Conservation (phyloP, 257 asterid genomes). For the Przewalskia tangutica region DNA sequence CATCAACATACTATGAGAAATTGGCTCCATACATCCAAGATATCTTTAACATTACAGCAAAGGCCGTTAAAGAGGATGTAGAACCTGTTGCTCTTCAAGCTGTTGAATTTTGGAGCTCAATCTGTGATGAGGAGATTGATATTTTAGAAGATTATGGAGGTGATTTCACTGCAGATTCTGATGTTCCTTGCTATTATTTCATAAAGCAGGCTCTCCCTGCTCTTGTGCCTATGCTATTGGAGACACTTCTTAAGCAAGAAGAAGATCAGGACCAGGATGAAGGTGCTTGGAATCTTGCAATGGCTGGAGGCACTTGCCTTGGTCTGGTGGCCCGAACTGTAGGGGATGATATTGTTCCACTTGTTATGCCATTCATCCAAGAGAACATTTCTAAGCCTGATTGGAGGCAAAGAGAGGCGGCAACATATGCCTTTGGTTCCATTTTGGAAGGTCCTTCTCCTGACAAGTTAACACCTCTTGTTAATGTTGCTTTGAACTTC, state of each 20-base stretch:
- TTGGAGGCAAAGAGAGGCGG: conserved; percentile 77
- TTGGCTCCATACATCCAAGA: conserved; percentile 66
- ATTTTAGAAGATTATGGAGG: conserved; percentile 65
- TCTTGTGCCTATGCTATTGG: conserved; percentile 61
- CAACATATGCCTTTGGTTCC: conserved; percentile 79
- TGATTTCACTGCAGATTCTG: conserved; percentile 66
- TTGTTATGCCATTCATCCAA: conserved; percentile 72
- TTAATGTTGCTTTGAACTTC: conserved; percentile 54
- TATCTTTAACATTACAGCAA: conserved; percentile 61
- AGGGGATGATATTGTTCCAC: conserved; percentile 73
- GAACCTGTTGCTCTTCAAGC: conserved; percentile 86
- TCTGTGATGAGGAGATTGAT: conserved; percentile 76
- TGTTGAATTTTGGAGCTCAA: conserved; percentile 72
- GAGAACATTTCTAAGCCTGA: conserved; percentile 48
- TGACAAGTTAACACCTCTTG: conserved; percentile 56
- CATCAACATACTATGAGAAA: conserved; percentile 71
- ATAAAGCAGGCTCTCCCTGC: conserved; percentile 75
- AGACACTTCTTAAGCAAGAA: conserved; percentile 79
- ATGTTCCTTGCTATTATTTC: conserved; percentile 63
- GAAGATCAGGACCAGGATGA: conserved; percentile 85
- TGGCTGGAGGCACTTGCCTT: conserved; percentile 90
- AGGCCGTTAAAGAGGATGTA: conserved; percentile 63
- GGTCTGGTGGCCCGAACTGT: conserved; percentile 79
- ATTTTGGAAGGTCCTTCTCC: conserved; percentile 79
- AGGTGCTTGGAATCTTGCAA: conserved; percentile 82